Conservation (phyloP, 2,329 filamentous ascomycete genomes). For the Colletotrichum scovillei region DNA sequence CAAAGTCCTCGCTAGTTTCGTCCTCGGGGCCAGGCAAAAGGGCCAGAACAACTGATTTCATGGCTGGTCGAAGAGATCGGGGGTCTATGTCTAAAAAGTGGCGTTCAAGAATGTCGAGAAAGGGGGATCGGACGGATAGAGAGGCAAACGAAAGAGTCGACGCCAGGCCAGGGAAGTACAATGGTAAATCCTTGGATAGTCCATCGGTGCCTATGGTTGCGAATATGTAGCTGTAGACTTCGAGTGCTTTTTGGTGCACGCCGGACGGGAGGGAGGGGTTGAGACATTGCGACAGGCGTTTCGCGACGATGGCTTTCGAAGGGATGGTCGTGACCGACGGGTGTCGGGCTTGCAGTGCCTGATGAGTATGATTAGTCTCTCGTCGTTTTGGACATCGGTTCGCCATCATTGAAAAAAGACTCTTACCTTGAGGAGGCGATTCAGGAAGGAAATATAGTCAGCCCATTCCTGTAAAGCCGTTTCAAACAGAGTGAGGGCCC, state of each 20-base stretch:
- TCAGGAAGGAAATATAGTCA: conserved; percentile 98
- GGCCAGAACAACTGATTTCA: conserved; percentile 91
- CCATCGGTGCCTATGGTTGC: conserved; percentile 84
- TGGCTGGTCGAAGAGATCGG: conserved; percentile 80
- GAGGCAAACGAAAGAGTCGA: conserved; percentile 95
- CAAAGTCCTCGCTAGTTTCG: conserved; percentile 97
- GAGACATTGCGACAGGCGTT: conserved; percentile 93
- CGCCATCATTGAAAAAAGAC: background rate
- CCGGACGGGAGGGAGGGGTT: conserved; percentile 94
- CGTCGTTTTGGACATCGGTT: background rate
- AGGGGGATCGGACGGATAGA: conserved; percentile 86
- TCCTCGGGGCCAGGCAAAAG: conserved; percentile 93
- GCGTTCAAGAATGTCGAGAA: conserved; percentile 84
- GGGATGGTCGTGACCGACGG: conserved; percentile 79
- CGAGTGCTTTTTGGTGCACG: conserved; percentile 96
- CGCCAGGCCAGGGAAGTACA: conserved; percentile 91
- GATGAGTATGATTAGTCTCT: conserved; percentile 18
- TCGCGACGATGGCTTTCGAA: conserved; percentile 84
- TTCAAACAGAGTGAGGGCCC: conserved; percentile 90
- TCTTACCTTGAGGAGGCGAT: conserved; percentile 84
- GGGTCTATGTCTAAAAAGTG: conserved; percentile 81
- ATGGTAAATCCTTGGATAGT: conserved; percentile 81
- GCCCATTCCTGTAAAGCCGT: conserved; percentile 97
- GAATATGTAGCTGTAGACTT: conserved; percentile 93
- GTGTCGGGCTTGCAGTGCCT: conserved; percentile 91